Evolutionary conservation across 108 stramenopile species (phyloP).

Genomic region (Skeletonema costatum): DNA sequence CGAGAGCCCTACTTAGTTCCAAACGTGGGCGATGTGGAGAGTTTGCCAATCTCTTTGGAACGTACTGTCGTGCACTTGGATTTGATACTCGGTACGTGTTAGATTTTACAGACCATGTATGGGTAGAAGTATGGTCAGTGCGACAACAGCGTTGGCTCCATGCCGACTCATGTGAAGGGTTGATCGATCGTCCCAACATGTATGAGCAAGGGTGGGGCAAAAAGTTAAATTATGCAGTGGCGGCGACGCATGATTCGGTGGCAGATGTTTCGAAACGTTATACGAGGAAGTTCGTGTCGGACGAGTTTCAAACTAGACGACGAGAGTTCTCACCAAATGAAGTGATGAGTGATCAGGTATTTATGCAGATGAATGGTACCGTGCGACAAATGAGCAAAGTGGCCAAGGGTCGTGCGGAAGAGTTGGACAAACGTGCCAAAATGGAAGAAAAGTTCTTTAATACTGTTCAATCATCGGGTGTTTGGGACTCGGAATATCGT

Average conservation of each 20-base stretch:
- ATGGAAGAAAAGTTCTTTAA: constrained; percentile 37
- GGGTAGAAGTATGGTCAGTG: constrained; percentile 88
- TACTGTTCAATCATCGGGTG: constrained; percentile 32
- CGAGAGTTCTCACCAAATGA: constrained; percentile 54
- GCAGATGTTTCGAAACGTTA: constrained; percentile 94
- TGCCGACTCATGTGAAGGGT: constrained; percentile 93
- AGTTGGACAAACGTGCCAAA: constrained; percentile 41
- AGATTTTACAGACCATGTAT: constrained; percentile 98
- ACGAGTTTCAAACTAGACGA: constrained; percentile 70
- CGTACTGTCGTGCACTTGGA: constrained; percentile 83
- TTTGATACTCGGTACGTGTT: constrained; percentile 92
- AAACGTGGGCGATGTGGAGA: constrained; percentile 95
- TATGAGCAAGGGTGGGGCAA: constrained; percentile 99
- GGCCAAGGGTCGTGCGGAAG: constrained; percentile 34
- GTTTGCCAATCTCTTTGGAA: constrained; percentile 96
- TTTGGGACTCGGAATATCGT: constrained; percentile 42
- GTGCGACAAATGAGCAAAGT: constrained; percentile 20
- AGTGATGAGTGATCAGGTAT: constrained; percentile 18
- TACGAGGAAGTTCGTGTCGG: constrained; percentile 65
- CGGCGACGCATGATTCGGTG: constrained; percentile 69
- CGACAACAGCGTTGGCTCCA: constrained; percentile 81
- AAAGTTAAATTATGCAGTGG: constrained; percentile 79
- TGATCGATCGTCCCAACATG: constrained; percentile 92
- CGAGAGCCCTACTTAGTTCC: constrained; percentile 77
- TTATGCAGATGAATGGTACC: constrained; percentile 50